Conservation (phyloP, 2,329 filamentous ascomycete genomes). For the Xenoacremonium recifei region DNA sequence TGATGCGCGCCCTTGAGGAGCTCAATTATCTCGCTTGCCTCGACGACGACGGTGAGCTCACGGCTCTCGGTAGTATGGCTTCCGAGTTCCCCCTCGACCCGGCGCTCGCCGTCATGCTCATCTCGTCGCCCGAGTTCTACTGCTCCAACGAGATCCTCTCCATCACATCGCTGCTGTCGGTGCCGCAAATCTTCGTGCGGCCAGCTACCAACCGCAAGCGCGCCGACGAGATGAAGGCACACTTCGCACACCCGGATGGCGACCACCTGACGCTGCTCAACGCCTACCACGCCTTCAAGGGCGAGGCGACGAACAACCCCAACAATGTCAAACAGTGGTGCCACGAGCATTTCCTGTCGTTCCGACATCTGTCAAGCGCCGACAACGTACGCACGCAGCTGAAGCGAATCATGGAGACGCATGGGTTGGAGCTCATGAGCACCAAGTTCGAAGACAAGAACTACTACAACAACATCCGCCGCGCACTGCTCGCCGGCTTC, state of each 20-base stretch:
- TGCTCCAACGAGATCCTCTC: slow-evolving; percentile 98
- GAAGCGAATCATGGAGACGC: slow-evolving; percentile 94
- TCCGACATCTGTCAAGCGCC: slow-evolving; percentile 83
- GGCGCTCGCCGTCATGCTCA: slow-evolving; percentile 93
- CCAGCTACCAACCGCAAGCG: slow-evolving; percentile 82
- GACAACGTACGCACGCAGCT: slow-evolving; percentile 93
- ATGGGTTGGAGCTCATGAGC: slow-evolving; percentile 80
- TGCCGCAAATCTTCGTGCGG: slow-evolving; percentile 90
- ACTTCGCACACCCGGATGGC: slow-evolving; percentile 89
- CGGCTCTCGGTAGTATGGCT: slow-evolving; percentile 77
- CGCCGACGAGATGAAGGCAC: slow-evolving; percentile 94
- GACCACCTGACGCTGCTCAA: slow-evolving; percentile 97
- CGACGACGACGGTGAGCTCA: slow-evolving; percentile 94
- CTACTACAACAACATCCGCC: slow-evolving; percentile 96
- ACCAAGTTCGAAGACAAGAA: slow-evolving; percentile 93
- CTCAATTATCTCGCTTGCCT: slow-evolving; percentile 96
- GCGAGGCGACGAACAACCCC: slow-evolving; percentile 56
- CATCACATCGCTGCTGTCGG: slow-evolving; percentile 88
- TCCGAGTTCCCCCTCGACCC: slow-evolving; percentile 97
- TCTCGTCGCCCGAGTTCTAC: slow-evolving; percentile 95
- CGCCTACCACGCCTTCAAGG: slow-evolving; percentile 96
- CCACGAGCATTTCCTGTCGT: slow-evolving; percentile 92
- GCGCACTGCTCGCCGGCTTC: slow-evolving; percentile 89
- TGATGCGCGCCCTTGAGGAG: slow-evolving; percentile 97
- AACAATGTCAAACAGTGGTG: slow-evolving; percentile 86